Evolutionary conservation across 2,329 filamentous ascomycete genomes (phyloP), one percentile per base, ranked within the genome.

Genomic region (Cercospora zeina): DNA sequence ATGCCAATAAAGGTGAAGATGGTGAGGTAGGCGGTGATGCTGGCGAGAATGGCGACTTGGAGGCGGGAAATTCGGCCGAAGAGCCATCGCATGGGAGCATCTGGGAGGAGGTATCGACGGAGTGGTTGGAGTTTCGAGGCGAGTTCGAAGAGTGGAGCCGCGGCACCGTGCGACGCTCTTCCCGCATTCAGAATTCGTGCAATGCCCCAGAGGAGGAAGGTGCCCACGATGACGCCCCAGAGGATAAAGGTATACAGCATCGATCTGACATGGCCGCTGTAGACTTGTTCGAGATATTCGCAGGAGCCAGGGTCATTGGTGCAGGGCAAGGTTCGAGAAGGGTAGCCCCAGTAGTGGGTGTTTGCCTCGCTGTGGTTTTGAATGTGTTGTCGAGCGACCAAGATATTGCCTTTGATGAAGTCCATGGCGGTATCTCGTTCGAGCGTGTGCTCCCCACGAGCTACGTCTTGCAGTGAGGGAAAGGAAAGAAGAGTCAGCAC

Each of bases 31-130:
- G 71, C 82, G 0, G 79, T 72, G 1, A 92, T 73, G 9, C 85
- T 74, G 0, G 80, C 72, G 2, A 91, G 77, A 30, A 89, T 79
- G 21, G 85, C 69, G 3, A 91, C 81, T 71, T 92, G 89, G 6
- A 90, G 78, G 19, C 88, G 81, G 0, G 87, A 89, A 1, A 87
- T 86, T 63, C 85, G 81, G 30, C 89, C 88, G 67, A 92, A 91
- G 57, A 90, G 68, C 19, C 74, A 65, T 39, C 63, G 68, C 16
- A 81, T 77, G 2, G 82, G 74, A 2, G 81, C 80, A 67, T 90
- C 87, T 0, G 85, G 85, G 1, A 91, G 81, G 2, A 91, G 78
- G 68, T 53, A 42, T 16, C 62, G 55, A 31, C 61, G 64, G 33
- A 61, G 39, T 11, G 30, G 27, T 11, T 16, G 39, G 9, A 58